Evolutionary conservation across 2,329 filamentous ascomycete genomes (phyloP).

Genomic region (Aureobasidium pullulans): DNA sequence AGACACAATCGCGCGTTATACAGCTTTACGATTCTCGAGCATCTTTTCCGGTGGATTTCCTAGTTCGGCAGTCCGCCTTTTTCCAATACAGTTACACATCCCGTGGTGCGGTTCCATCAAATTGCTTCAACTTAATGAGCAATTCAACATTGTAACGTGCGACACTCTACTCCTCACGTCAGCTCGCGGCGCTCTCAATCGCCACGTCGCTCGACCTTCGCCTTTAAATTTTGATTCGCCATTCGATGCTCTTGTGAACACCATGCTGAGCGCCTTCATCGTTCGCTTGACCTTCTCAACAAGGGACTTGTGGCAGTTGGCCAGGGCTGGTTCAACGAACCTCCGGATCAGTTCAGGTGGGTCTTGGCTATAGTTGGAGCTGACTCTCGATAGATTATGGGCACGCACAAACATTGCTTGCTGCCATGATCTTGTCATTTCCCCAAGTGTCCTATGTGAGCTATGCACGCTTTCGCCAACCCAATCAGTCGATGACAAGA

Average conservation of each 20-base stretch:
- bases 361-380: neutral
- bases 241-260: conserved; percentile 5
- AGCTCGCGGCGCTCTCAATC: conserved; percentile 5
- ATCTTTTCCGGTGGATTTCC: conserved; percentile 12
- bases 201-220: conserved; percentile 7
- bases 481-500: neutral
- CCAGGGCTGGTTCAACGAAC: neutral
- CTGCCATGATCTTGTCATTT: neutral
- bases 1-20: conserved; percentile 8
- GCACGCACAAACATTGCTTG: neutral
- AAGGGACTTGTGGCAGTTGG: neutral
- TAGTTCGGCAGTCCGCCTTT: conserved; percentile 14
- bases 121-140: conserved; percentile 14
- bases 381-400: neutral
- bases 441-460: neutral
- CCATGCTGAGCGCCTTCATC: neutral
- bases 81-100: conserved; percentile 13
- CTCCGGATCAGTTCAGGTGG: neutral
- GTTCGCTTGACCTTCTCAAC: neutral
- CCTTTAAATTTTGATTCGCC: neutral
- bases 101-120: conserved; percentile 12
- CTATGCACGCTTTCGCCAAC: neutral
- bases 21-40: conserved; percentile 14
- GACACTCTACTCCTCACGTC: conserved; percentile 6
- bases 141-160: conserved; percentile 16